Evolutionary conservation across 306 rosid species (phyloP), one percentile per base, ranked within the genome.

Genomic region (Cucumis melo): DNA sequence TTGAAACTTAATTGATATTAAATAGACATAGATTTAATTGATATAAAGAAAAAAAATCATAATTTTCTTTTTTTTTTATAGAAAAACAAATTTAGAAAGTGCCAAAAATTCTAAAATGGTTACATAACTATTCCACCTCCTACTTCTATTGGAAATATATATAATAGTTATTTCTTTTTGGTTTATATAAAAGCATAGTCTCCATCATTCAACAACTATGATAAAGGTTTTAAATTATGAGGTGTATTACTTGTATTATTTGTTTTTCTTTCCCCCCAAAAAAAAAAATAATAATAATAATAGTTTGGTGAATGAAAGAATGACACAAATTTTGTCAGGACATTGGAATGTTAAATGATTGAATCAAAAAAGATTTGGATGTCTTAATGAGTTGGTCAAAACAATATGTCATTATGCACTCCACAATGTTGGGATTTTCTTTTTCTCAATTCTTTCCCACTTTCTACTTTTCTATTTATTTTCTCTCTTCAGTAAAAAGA

Each of bases 351-450:
- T 68, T 44, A 8, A 2, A 12, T 68, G 74, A 21, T 42, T 67
- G 55, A 42, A 42, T 67, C 50, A 0, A 44, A 67, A 42, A 68
- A 44, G 56, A 68, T 68, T 21, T 23, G 36, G 42, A 51, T 46
- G 53, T 46, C 0, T 12, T 46, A 46, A 46, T 73, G 21, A 32
- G 36, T 32, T 73, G 77, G 61, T 73, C 77, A 73, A 73, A 71
- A 14, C 0, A 42, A 42, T n/a, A n/a, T 23, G 5, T 24, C 36
- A 50, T 24, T 29, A 41, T 27, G 53, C 60, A 73, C 46, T 29
- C 75, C 57, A 70, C 38, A 24, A 50, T 32, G 46, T 73, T 48
- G 61, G 77, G 61, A 73, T 73, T 73, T 73, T 17, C 15, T 73
- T 51, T 50, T 19, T 10, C 29, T 48, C 77, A 73, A 0, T 16